Base-by-base conservation (phyloP, 768 basidiomycete species). In the Suillus subalutaceus region DNA sequence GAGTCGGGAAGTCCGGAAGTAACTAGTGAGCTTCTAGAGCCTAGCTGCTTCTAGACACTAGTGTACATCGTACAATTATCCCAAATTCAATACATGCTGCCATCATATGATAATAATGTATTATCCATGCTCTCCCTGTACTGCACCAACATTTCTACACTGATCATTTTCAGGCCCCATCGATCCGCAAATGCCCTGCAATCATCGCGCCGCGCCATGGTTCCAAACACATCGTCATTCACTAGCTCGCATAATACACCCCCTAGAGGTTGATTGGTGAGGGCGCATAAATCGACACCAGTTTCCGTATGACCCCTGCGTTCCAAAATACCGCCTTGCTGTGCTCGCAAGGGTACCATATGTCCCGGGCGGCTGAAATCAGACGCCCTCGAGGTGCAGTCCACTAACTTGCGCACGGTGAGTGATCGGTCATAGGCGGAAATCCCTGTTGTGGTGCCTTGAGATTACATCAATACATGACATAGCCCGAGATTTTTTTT, bases 361-460 rank as follows among this genome's bases (percentile, higher is more conserved):
- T 99, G 97, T 4, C 97, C 97, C 9, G 97, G 97, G 16, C 96
- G 88, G 3, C 88, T 88, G 75, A 99, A 96, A 70, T 97, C 92
- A 30, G 82, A 79, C 18, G 92, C 79, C 1, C 72, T 74, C 20
- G 84, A 78, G 15, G 78, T 72, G 8, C 87, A 79, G 35, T 88
- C 85, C n/a, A 96, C 93, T 38, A 99, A 87, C 50, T 91, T 89
- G 64, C 93, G 87, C 5, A 85, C 94, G 5, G 35, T 35, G 35
- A 35, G 97, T 96, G 92, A 89, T 64, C 97, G 90, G 80, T 99
- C 97, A 78, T 94, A 90, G 6, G 97, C 97, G 43, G 97, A 97
- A 71, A 99, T 99, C 35, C 97, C 97, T 20, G 97, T 99, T 6
- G 94, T 89, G 4, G 94, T 97, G 3, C 92, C 94, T 94, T 44